Evolutionary conservation across 345 rosid genomes (phyloP).

Genomic region (Viola odorata): DNA sequence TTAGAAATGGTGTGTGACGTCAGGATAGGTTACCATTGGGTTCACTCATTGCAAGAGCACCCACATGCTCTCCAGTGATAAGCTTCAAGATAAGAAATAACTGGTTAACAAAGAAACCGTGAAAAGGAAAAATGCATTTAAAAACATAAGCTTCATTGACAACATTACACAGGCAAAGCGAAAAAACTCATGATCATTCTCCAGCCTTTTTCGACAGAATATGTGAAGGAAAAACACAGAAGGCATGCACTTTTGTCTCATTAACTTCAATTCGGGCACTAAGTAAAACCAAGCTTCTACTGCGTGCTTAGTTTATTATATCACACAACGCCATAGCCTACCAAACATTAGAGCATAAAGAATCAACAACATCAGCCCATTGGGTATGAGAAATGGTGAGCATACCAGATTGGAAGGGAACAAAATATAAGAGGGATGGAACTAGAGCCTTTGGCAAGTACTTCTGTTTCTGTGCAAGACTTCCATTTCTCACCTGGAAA

Average conservation of each 20-base stretch:
- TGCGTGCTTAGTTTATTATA: too few relatives aligned
- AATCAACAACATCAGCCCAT: too few relatives aligned
- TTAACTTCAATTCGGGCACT: not conserved
- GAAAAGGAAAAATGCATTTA: not conserved
- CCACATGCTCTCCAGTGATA: conserved; percentile 90
- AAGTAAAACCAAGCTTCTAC: not conserved
- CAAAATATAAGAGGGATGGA: not conserved
- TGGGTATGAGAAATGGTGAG: not conserved
- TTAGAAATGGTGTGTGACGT: not conserved
- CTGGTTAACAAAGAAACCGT: conserved; percentile 5
- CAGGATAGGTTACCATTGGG: conserved; percentile 62
- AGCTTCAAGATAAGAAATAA: conserved; percentile 51
- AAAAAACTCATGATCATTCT: not conserved
- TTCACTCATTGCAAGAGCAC: conserved; percentile 99
- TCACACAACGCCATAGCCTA: too few relatives aligned
- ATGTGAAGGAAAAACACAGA: not conserved
- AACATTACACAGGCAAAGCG: conserved; percentile 2
- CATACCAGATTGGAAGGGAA: not conserved
- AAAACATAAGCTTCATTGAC: not conserved
- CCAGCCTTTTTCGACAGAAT: not conserved
- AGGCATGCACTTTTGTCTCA: not conserved
- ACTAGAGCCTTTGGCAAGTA: conserved; percentile 77
- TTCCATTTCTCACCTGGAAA: conserved; percentile 80
- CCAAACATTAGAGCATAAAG: too few relatives aligned
- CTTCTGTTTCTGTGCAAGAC: conserved; percentile 64